Evolutionary conservation across 2,329 filamentous ascomycete genomes (phyloP), one percentile per base, ranked within the genome.

Genomic region (Colletotrichum godetiae): DNA sequence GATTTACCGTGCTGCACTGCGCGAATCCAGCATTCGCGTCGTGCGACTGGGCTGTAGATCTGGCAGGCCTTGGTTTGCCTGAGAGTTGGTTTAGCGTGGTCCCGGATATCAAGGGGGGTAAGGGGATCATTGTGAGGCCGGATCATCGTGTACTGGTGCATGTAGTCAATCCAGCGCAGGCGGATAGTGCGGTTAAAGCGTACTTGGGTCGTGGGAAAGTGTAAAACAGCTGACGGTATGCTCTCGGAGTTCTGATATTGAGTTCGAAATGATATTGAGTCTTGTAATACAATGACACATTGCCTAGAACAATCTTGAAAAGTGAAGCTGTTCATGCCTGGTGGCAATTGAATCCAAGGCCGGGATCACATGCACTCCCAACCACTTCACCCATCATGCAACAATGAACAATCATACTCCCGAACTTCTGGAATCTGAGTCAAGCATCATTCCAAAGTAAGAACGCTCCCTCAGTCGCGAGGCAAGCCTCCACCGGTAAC

Each of bases 11-110:
- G 11, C 53, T 72, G 27, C 69, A 72, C 24, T 27, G 46, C 15
- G 58, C 52, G 29, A 68, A 64, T 22, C 35, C 59, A 4, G 52
- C 24, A 8, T 72, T 72, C 53, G 65, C 31, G 15, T 64, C 58
- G 11, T 72, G 65, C 42, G 52, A 69, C 58, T 72, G 69, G 69
- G 69, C 65, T 24, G 24, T 68, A 1, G 53, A 72, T 53, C 58
- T 63, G 37, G 64, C 69, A 27, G 37, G 19, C 15, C 64, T 68
- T 33, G 57, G 66, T 37, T 29, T 72, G 13, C 31, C 69, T 6
- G n/a, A 63, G n/a, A 24, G 7, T 24, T 72, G 69, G 69, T 59
- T 46, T 55, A 24, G 63, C 37, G 59, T 29, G 10, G 65, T 68
- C 1, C 69, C 59, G 10, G 69, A 55, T 22, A 63, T 69, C 69